Base-by-base conservation (phyloP, 2,329 filamentous ascomycete genomes). In the Phaeophleospora eucalypticola region DNA sequence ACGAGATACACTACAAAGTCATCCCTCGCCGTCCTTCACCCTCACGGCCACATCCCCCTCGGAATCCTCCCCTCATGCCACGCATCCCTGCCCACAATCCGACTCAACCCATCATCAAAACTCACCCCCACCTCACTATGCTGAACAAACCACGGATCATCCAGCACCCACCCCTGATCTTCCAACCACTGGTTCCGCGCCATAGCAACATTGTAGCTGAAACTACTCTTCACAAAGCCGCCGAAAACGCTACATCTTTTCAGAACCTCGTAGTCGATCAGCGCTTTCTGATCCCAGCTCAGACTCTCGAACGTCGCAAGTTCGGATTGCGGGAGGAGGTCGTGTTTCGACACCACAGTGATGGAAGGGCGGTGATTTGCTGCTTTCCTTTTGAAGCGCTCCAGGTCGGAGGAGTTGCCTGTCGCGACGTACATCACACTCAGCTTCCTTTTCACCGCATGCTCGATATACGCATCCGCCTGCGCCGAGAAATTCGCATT, bases 201-300 rank as follows among this genome's bases (percentile, higher is more conserved):
- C 49, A 76, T 54, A 8, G 72, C 73, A 14, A 78, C 56, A 45
- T 72, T 72, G 68, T 73, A 77, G 12, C 69, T 68, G 43, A 77
- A 75, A 48, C 64, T 68, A 46, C 71, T 74, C 57, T 68, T 68
- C 7, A 70, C 68, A 8, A 71, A 62, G 0, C 75, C 75, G 1
- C 67, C 67, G 47, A 77, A 70, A 15, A 69, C 59, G 9, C 66
- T 68, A 16, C 70, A 69, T 19, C 71, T 64, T 41, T 71, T 60
- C 53, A 77, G 60, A 3, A 79, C 68, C 53, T 77, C 72, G 59
- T 73, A 77, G 58, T 79, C 76, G 4, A 78, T 68, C 16, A 78
- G 60, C 2, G 68, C 71, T 46, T 72, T 70, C 60, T 78, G 75
- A 57, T 77, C 74, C 69, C 70, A 76, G 16, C 61, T 69, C 32